Base-by-base conservation (phyloP, 306 rosid species). In the Heteromeles arbutifolia region DNA sequence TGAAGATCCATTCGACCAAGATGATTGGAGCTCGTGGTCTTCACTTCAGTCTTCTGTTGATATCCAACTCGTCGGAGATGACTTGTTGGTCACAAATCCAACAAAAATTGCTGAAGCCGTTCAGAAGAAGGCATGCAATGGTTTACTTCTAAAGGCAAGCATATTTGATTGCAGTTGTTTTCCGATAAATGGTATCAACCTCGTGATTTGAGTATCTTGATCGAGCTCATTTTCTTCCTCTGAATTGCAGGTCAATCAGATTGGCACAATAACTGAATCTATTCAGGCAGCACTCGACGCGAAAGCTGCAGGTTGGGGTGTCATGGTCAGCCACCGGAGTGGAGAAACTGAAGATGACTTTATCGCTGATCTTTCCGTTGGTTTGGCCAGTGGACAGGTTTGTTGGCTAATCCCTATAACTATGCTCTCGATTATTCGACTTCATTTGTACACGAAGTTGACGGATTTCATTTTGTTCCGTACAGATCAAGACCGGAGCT, bases 321-420 rank as follows among this genome's bases (percentile, higher is more conserved):
- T 96, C 81, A 96, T 96, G 99, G 99, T 96, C 77, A 92, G 99
- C 86, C 98, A 96, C 77, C 86, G 98, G 52, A 96, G 99, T 71
- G 99, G 99, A 32, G 99, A 96, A 88, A 96, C 99, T 29, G 98
- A 96, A 80, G 99, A 96, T 80, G 92, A 96, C 87, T 96, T 96
- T 84, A 96, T 96, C 69, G 99, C 99, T 22, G 99, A 96, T 82
- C 99, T 96, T 82, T 90, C 98, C 29, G 97, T 96, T 81, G 99
- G 99, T 68, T 87, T 96, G 90, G 99, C 99, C 62, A 96, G 99
- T 74, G 96, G 99, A 88, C 99, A 92, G 98, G 99, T 92, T 82
- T 44, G 63, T 25, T 77, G 48, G 34, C 74, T 34, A 56, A 80
- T 58, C 74, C 63, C 67, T 37, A 37, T 18, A 67, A 43, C 19